Evolutionary conservation across 345 rosid genomes (phyloP), one percentile per base, ranked within the genome.

Genomic region (Isatis tinctoria): DNA sequence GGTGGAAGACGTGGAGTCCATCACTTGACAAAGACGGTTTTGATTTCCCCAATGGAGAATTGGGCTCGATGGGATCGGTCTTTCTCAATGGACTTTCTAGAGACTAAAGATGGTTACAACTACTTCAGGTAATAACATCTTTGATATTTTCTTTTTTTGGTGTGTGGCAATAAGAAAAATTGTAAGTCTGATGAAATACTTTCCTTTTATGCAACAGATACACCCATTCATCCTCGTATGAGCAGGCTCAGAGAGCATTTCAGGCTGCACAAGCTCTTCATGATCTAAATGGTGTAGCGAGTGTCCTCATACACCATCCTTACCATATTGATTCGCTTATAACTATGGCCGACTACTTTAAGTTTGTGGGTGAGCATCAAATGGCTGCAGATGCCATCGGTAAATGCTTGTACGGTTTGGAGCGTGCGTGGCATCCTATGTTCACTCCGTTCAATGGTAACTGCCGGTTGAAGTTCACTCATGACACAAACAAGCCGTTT

Each of bases 21-120:
- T 82, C 88, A 85, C 64, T 75, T 82, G 14, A 86, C 90, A 28
- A 93, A 86, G 82, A 87, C 93, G 28, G 68, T 86, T 70, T 65
- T 93, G 52, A 83, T 90, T 43, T 80, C 96, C 61, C 89, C 93
- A 41, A 83, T 85, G 30, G 98, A 93, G 56, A 89, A 86, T 59
- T 93, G 98, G 98, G 77, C 90, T 66, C 92, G 90, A 3, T 93
- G 96, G 97, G 98, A 93, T 70, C 89, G 92, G 36, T 88, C 96
- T 70, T 74, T 93, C 64, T 87, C 96, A 12, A 90, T 93, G 97
- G 98, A 90, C 47, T 78, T 88, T 82, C 82, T 90, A 41, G 96
- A 88, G 80, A 83, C 86, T 10, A 90, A 67, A 76, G 93, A 84
- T 44, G 87, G 90, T 22, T 73, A 45, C 79, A 81, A 87, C 74